Conservation (phyloP, 1,284 basidiomycete species). For the Moesziomyces antarcticus region DNA sequence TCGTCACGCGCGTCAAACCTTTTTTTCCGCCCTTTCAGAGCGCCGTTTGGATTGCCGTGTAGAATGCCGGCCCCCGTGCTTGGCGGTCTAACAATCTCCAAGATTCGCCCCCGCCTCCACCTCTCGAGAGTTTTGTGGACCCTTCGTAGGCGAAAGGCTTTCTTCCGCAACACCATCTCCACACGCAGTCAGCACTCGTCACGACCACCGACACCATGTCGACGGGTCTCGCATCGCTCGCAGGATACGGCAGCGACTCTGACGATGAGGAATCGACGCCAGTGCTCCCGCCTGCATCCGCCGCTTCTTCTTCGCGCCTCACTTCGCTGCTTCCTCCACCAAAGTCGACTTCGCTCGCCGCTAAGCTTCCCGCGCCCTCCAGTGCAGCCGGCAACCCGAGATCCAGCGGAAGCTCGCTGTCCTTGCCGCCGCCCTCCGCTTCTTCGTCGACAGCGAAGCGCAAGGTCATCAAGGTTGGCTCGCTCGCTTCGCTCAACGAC, state of each 20-base stretch:
- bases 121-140: background rate
- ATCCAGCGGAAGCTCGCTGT: slow-evolving; percentile 8
- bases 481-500: slow-evolving; percentile 12
- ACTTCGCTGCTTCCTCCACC: slow-evolving; percentile 27
- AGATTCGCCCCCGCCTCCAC: slow-evolving; percentile 1
- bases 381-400: slow-evolving; percentile 7
- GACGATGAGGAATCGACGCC: slow-evolving; percentile 10
- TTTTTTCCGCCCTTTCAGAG: background rate
- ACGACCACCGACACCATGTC: slow-evolving; percentile 13
- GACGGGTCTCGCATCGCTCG: slow-evolving; percentile 28
- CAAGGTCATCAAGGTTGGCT: slow-evolving; percentile 45
- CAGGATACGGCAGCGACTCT: slow-evolving; percentile 40
- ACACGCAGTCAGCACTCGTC: background rate
- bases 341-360: slow-evolving; percentile 12
- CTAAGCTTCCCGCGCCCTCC: slow-evolving; percentile 26
- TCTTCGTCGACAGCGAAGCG: slow-evolving; percentile 9
- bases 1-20: too few relatives aligned
- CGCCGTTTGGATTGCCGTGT: slow-evolving; percentile 15
- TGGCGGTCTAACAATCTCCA: background rate
- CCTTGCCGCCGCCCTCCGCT: slow-evolving; percentile 24
- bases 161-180: slow-evolving; percentile 1
- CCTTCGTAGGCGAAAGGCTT: background rate
- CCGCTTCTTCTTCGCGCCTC: slow-evolving; percentile 12
- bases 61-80: slow-evolving; percentile 7
- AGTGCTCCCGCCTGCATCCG: background rate